phyloP scores from a whole-genome alignment of 345 rosid genomes.

The Abelmoschus esculentus region DNA sequence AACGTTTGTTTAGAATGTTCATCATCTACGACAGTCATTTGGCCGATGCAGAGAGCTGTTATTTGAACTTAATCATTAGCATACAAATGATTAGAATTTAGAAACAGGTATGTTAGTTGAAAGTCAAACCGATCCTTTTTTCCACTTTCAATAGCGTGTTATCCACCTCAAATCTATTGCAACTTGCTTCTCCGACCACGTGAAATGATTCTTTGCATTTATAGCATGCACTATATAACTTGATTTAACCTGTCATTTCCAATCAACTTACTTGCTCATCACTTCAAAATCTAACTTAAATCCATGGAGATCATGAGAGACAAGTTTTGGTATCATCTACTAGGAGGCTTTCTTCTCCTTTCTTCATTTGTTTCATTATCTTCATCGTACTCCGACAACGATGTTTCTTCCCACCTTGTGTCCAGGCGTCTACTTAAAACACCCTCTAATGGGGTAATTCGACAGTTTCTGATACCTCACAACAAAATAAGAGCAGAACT shows the following conservation, averaged over 20 bases:
- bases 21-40: no score
- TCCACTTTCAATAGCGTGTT: background rate
- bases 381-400: background rate
- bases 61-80: no score
- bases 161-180: background rate
- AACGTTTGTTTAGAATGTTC: no score
- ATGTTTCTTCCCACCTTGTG: background rate
- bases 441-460: constrained; percentile 4
- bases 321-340: constrained; percentile 9
- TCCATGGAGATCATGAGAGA: background rate
- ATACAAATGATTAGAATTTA: no score
- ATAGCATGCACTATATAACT: background rate
- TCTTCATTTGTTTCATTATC: constrained; percentile 9
- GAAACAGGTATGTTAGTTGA: background rate
- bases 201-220: constrained; percentile 2
- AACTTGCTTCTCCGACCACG: background rate
- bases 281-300: no score
- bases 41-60: no score
- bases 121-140: background rate
- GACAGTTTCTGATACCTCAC: constrained; percentile 40
- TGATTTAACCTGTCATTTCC: background rate
- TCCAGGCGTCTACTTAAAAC: constrained; percentile 9
- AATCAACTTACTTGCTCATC: no score
- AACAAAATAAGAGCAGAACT: constrained; percentile 35
- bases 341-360: constrained; percentile 22